A percentile compares a stretch with the other conserved stretches of the same genome.
phyloP scores from a whole-genome alignment of 1,284 basidiomycete species.

The Crucibulum cyathiforme region DNA sequence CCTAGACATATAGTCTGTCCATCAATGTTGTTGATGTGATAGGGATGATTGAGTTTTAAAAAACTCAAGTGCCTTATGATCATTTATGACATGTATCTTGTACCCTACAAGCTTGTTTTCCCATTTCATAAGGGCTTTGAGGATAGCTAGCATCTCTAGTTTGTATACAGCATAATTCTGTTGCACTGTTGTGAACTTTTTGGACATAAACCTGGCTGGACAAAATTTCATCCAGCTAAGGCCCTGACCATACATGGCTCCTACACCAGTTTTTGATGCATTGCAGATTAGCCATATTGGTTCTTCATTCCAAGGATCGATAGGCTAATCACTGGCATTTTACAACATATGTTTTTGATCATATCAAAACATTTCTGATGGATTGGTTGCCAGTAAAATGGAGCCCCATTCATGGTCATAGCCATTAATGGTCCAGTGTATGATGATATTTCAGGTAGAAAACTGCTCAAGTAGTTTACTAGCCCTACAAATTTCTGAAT shows the following conservation, averaged over 20 bases:
- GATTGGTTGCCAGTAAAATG: conserved; percentile 35
- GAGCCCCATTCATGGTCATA: conserved; percentile 33
- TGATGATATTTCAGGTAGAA: conserved; percentile 41
- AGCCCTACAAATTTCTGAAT: conserved; percentile 23
- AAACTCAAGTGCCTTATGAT: conserved; percentile 44
- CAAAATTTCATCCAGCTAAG: too few relatives aligned
- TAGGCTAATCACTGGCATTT: conserved; percentile 37
- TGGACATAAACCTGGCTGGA: conserved; percentile 16
- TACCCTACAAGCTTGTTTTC: conserved; percentile 12
- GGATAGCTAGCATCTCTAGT: conserved; percentile 40
- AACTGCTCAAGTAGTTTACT: conserved; percentile 42
- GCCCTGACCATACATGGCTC: conserved; percentile 35
- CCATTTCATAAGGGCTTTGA: neutral
- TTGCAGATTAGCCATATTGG: conserved; percentile 12
- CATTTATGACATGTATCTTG: conserved; percentile 38
- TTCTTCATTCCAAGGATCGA: conserved; percentile 32
- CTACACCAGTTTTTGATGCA: conserved; percentile 41
- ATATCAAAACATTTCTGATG: conserved; percentile 7
- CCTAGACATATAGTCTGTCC: neutral
- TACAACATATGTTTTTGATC: conserved; percentile 38
- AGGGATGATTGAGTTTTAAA: neutral
- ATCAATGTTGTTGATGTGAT: neutral
- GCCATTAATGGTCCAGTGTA: conserved; percentile 33
- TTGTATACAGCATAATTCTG: conserved; percentile 42
- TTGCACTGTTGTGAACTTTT: neutral